A percentile compares a stretch with the other conserved stretches of the same genome.
phyloP scores from a whole-genome alignment of 257 asterid species.

The Mentha longifolia region DNA sequence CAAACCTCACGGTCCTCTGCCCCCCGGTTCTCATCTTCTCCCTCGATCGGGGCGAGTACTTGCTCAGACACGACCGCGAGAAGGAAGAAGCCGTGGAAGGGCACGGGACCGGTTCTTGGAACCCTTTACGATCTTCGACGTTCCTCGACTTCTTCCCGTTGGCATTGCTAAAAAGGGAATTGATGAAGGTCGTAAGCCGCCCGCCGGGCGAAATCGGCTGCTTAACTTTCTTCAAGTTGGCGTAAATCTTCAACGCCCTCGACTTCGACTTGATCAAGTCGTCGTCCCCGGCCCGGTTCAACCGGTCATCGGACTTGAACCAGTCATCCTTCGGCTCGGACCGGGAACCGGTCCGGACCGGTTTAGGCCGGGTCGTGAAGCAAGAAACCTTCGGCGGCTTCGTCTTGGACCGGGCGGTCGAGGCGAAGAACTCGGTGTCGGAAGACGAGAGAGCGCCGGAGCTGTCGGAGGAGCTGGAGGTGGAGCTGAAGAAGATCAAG shows the following conservation, averaged over 20 bases:
- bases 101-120: slow-evolving; percentile 16
- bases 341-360: slow-evolving; percentile 39
- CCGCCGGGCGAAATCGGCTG: slow-evolving; percentile 89
- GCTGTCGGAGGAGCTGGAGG: slow-evolving; percentile 76
- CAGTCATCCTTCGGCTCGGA: neutral
- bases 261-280: slow-evolving; percentile 52
- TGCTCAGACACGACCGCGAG: slow-evolving; percentile 76
- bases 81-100: slow-evolving; percentile 56
- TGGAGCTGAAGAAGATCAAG: slow-evolving; percentile 69
- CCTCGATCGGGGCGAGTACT: slow-evolving; percentile 48
- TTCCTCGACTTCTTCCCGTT: slow-evolving; percentile 51
- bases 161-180: slow-evolving; percentile 52
- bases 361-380: slow-evolving; percentile 50
- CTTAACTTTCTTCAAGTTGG: slow-evolving; percentile 69
- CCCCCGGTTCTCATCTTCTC: slow-evolving; percentile 44
- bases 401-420: slow-evolving; percentile 34
- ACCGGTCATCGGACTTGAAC: no score
- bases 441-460: slow-evolving; percentile 77
- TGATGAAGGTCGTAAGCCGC: slow-evolving; percentile 59
- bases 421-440: slow-evolving; percentile 61
- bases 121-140: neutral
- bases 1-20: slow-evolving; percentile 67
- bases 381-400: slow-evolving; percentile 44
- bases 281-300: slow-evolving; percentile 28
- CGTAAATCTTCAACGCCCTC: slow-evolving; percentile 62